These are phyloP conservation scores for Talaromyces sp. DNA, from an alignment of 2,329 filamentous ascomycete species.

Conservation along the genomic window DNA sequence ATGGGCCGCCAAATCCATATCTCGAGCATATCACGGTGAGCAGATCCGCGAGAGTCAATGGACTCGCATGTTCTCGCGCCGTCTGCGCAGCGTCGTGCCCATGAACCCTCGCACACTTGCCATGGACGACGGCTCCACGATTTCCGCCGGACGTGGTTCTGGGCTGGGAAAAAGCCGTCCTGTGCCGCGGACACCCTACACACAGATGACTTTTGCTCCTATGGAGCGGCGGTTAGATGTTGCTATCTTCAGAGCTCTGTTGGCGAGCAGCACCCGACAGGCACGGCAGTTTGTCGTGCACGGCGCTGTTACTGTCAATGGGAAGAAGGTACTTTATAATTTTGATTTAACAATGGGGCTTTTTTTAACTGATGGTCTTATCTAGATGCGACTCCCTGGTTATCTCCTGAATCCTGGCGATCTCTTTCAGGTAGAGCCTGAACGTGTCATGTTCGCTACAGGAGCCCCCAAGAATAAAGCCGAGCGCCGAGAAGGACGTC, in stretches of 20 bases:
- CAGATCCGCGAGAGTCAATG: constrained; percentile 90
- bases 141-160: constrained; percentile 76
- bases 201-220: constrained; percentile 93
- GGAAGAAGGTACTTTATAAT: constrained; percentile 65
- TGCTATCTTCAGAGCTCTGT: constrained; percentile 88
- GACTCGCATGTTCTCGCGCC: constrained; percentile 84
- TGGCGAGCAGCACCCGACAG: constrained; percentile 87
- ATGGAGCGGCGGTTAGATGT: constrained; percentile 86
- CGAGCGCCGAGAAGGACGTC: constrained; percentile 34
- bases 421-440: constrained; percentile 92
- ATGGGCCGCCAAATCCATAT: constrained; percentile 81
- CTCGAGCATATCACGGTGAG: constrained; percentile 88
- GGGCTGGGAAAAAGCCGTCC: constrained; percentile 46
- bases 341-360: not conserved
- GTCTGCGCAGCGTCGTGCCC: constrained; percentile 73
- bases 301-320: constrained; percentile 91
- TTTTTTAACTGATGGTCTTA: constrained; percentile 8
- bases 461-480: constrained; percentile 60
- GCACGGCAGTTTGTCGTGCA: constrained; percentile 92
- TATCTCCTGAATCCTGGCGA: constrained; percentile 96
- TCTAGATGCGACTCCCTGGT: constrained; percentile 83
- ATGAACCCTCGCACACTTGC: constrained; percentile 81
- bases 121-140: constrained; percentile 70
- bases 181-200: constrained; percentile 66
- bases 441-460: constrained; percentile 82